Evolutionary conservation across 2,329 filamentous ascomycete species (phyloP), one percentile per base, ranked within the genome.

Genomic region (Corniculantispora saksenae): DNA sequence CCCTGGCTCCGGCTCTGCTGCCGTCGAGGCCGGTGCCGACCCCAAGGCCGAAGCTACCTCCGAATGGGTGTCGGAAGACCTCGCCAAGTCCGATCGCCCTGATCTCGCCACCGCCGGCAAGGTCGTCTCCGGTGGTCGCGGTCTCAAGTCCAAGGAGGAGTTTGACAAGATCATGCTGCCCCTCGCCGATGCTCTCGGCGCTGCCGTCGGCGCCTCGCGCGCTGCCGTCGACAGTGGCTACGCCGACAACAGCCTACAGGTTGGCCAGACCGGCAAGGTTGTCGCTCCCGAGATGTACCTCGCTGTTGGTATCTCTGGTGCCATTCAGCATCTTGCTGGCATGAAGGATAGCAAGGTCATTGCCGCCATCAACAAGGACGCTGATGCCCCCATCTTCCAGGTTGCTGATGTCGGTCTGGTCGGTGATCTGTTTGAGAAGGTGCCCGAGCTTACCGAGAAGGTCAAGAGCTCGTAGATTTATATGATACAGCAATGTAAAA

Each of bases 291-390:
- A 99, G 79, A 83, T 99, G 67, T 99, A 99, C 77, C 85, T 99
- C 71, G 96, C 93, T 62, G 94, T 94, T 15, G 95, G 95, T 74
- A 98, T 99, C 72, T 97, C 93, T 10, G 95, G 95, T 62, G 95
- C 95, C 25, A 99, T 99, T 72, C 95, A 99, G 81, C 95, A 99
- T 83, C 80, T 99, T 80, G 95, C 95, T 38, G 95, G 95, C 76
- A 99, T 99, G 95, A 99, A 99, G 86, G 95, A 99, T 76, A 97
- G 93, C 83, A 99, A 99, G 83, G 95, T 99, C 66, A 99, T 99
- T 81, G 95, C 94, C 25, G 93, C 93, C 17, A 98, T 99, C 76
- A 99, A 99, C 85, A 99, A 99, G 83, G 95, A 99, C 75, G 83
- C 89, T 5, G 95, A 99, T 79, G 95, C 95, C 65, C 95, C 95